A percentile compares a stretch with the other conserved stretches of the same genome.
These are phyloP conservation scores for Hypholoma fasciculare DNA, from an alignment of 768 basidiomycete genomes.

Conservation along the genomic window DNA sequence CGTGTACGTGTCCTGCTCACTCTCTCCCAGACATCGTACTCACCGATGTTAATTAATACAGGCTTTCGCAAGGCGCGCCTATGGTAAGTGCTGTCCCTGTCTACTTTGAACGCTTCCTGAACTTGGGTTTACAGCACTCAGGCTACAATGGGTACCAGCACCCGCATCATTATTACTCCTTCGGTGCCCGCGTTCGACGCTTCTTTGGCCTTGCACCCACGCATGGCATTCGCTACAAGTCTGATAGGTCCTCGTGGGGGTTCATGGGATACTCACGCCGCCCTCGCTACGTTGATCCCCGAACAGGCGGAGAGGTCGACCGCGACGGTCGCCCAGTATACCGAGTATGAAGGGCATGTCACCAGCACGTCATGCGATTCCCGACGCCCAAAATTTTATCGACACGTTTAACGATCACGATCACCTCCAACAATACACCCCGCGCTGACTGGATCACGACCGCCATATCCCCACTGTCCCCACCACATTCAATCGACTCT, in stretches of 20 bases:
- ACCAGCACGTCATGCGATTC: not conserved
- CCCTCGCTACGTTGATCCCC: constrained; percentile 48
- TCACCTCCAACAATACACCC: not conserved
- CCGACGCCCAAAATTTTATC: constrained; percentile 1
- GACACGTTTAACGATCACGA: constrained; percentile 13
- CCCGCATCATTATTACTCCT: constrained; percentile 29
- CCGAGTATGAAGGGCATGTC: constrained; percentile 32
- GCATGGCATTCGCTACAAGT: constrained; percentile 41
- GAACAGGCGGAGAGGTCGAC: constrained; percentile 54
- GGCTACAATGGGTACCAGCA: constrained; percentile 24
- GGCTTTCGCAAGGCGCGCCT: constrained; percentile 25
- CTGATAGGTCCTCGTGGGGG: constrained; percentile 49
- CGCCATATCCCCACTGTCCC: too few species aligned
- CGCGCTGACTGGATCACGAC: too few species aligned
- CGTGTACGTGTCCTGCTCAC: constrained; percentile 30
- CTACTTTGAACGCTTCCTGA: not conserved
- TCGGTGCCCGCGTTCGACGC: constrained; percentile 48
- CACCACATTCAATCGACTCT: too few species aligned
- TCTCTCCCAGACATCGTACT: not conserved
- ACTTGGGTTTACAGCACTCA: constrained; percentile 25
- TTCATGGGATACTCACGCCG: constrained; percentile 55
- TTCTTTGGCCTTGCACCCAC: constrained; percentile 53
- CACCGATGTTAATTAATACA: constrained; percentile 9
- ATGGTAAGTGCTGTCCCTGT: constrained; percentile 22
- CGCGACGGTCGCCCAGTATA: constrained; percentile 54